Evolutionary conservation across 139 green algal species (phyloP).

Genomic region (Nannochloris sp.): DNA sequence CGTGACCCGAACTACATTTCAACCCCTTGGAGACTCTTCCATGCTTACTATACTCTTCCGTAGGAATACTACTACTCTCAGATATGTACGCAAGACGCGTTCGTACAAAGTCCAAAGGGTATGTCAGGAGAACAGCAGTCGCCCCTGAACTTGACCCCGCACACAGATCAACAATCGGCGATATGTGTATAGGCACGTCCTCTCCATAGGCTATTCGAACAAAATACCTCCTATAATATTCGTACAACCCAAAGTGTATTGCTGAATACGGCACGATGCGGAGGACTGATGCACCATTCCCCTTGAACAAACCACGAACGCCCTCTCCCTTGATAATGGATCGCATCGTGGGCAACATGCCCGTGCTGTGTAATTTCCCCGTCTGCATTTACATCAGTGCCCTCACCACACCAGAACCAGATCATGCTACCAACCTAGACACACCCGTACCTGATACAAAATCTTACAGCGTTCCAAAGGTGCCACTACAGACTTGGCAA

Average conservation of each 20-base stretch:
- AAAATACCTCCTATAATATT: constrained; percentile 60
- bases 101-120: constrained; percentile 81
- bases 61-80: constrained; percentile 9
- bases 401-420: not conserved
- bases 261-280: constrained; percentile 86
- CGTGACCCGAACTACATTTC: not conserved
- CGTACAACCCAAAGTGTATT: constrained; percentile 84
- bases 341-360: constrained; percentile 34
- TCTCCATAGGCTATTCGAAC: constrained; percentile 10
- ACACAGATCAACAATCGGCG: constrained; percentile 57
- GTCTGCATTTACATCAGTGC: constrained; percentile 12
- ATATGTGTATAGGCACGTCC: constrained; percentile 5
- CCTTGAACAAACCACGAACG: constrained; percentile 65
- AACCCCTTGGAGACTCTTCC: not conserved
- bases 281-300: constrained; percentile 76
- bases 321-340: constrained; percentile 55
- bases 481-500: constrained; percentile 69
- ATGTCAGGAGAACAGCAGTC: constrained; percentile 77
- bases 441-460: constrained; percentile 57
- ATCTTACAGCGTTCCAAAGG: constrained; percentile 84
- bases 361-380: not conserved
- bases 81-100: constrained; percentile 68
- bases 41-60: not conserved
- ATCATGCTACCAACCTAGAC: constrained; percentile 2
- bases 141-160: constrained; percentile 70